Evolutionary conservation across 1,284 basidiomycete genomes (phyloP), one percentile per base, ranked within the genome.

Genomic region (Trametes versicolor): DNA sequence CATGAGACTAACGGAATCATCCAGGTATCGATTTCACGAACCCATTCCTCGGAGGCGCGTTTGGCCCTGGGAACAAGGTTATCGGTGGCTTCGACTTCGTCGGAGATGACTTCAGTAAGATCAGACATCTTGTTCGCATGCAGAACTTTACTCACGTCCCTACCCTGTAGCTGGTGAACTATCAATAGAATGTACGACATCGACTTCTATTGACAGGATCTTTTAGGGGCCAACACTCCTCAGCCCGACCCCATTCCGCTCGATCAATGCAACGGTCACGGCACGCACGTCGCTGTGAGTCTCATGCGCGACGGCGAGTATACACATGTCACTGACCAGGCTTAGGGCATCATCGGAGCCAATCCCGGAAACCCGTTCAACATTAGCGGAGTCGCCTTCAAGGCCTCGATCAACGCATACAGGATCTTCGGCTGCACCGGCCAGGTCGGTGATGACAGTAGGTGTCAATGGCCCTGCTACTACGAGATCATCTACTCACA

Each of bases 11-110:
- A 17, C 29, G n/a, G 29, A 27, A 0, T 36, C 23, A 2, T 17
- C 19, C 79, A 59, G 84, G 84, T 55, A 78, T 85, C 62, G 87
- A 89, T 72, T 89, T 87, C 73, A 88, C 83, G 2, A 86, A 90
- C 71, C 87, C 88, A 9, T 77, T 79, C 17, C 85, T 93, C 59
- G 91, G 87, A 41, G 87, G 85, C 15, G 87, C 82, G 37, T 85
- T 90, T 67, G 89, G 89, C 7, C 76, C 83, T 2, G 86, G 86
- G 21, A 81, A 84, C 75, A 90, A 90, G 74, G 79, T 90, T 63
- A 80, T 83, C 51, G 85, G 86, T 32, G 87, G 87, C 1, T 85
- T 79, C 67, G 87, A 85, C 67, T 81, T 87, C 34, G 84, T 86
- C 23, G 82, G 82, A 15, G 81, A 83, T 65, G 76, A 65, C 34